Evolutionary conservation across 2,329 filamentous ascomycete species (phyloP).

Genomic region (Fusarium mexicanum): DNA sequence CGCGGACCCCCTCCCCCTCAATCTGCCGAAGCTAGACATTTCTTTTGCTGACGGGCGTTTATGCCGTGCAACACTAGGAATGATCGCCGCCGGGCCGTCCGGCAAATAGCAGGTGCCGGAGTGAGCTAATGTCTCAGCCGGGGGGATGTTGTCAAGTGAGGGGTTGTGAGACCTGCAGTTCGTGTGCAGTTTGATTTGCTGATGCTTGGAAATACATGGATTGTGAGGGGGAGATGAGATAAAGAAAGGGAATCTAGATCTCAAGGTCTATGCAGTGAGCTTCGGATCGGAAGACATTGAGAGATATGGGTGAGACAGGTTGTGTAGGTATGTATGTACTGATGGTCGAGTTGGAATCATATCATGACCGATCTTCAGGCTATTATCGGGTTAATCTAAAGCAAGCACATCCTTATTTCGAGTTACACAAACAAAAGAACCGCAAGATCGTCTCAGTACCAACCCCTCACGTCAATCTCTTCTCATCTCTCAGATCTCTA

Average conservation of each 20-base stretch:
- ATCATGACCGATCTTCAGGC: not conserved
- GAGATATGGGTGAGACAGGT: not conserved
- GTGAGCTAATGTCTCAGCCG: not conserved
- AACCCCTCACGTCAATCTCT: not conserved
- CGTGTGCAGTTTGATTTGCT: conserved; percentile 1
- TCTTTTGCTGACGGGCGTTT: conserved; percentile 19
- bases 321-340: not conserved
- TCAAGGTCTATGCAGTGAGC: not conserved
- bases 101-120: conserved; percentile 1
- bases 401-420: not conserved
- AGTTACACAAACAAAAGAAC: not conserved
- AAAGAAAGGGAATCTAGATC: not conserved
- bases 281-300: not conserved
- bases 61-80: not conserved
- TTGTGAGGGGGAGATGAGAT: not conserved
- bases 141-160: conserved; percentile 7
- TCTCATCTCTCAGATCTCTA: not conserved
- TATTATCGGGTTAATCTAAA: not conserved
- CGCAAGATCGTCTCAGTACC: not conserved
- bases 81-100: not conserved
- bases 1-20: not conserved
- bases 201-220: not conserved
- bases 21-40: conserved; percentile 14
- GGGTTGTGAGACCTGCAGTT: conserved; percentile 22
- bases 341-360: not conserved